Conservation (phyloP, 805 yeast species). For the Cyberlindnera euphorbiiphila region DNA sequence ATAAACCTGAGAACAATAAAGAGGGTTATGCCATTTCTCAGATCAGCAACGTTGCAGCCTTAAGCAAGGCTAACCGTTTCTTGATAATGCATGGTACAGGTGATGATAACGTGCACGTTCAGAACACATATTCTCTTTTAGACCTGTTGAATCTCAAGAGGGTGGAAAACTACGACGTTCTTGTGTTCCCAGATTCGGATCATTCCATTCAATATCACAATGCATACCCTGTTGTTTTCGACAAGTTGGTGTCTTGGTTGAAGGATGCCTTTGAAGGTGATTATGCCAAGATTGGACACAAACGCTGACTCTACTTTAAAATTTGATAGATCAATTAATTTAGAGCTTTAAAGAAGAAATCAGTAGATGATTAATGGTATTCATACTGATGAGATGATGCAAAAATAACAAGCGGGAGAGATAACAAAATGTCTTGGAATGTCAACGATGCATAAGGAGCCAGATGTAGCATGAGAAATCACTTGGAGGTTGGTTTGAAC, state of each 20-base stretch:
- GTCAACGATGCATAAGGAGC: no score
- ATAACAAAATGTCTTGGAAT: background rate
- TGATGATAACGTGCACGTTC: conserved; percentile 96
- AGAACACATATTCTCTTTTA: conserved; percentile 73
- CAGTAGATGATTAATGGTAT: background rate
- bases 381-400: background rate
- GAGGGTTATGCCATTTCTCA: conserved; percentile 60
- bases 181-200: conserved; percentile 79
- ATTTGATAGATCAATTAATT: background rate
- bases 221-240: conserved; percentile 65
- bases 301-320: background rate
- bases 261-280: conserved; percentile 55
- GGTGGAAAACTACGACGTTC: conserved; percentile 77
- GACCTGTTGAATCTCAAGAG: conserved; percentile 68
- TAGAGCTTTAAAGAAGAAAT: background rate
- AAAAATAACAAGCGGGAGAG: background rate
- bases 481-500: conserved; percentile 3
- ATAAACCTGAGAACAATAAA: conserved; percentile 64
- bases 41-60: conserved; percentile 50
- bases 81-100: conserved; percentile 95
- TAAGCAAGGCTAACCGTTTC: conserved; percentile 61
- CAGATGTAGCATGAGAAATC: background rate
- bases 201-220: conserved; percentile 71
- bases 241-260: conserved; percentile 64
- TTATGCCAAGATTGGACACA: conserved; percentile 29